phyloP scores from a whole-genome alignment of 805 yeast species.

The Suhomyces kilbournensis region DNA sequence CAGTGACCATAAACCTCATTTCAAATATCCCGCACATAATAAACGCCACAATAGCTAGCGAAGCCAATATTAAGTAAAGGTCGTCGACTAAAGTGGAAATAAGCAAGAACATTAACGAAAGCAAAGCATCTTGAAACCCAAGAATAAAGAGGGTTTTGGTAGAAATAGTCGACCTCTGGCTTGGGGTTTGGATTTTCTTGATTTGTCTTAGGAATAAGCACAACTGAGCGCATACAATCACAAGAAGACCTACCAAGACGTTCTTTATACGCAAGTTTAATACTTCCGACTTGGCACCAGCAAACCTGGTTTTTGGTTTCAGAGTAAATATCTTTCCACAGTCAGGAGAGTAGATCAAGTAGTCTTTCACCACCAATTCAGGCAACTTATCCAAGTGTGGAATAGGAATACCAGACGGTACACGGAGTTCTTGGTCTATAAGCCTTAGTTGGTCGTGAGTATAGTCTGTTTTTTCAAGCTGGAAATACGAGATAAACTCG shows the following conservation, averaged over 20 bases:
- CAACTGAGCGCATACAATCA: constrained; percentile 50
- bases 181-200: constrained; percentile 71
- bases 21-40: constrained; percentile 73
- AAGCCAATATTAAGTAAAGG: constrained; percentile 63
- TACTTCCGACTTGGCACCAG: constrained; percentile 62
- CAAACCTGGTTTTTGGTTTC: constrained; percentile 15
- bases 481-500: constrained; percentile 69
- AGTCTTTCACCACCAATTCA: constrained; percentile 48
- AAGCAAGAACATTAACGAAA: constrained; percentile 60
- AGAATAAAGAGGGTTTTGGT: constrained; percentile 52
- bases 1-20: constrained; percentile 65
- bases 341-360: constrained; percentile 80
- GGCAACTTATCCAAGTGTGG: constrained; percentile 46
- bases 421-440: constrained; percentile 68
- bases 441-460: constrained; percentile 49
- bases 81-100: constrained; percentile 53
- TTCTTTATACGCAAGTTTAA: constrained; percentile 32
- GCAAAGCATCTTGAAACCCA: constrained; percentile 68
- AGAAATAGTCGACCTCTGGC: constrained; percentile 71
- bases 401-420: constrained; percentile 80
- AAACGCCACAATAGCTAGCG: constrained; percentile 67
- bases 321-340: constrained; percentile 60
- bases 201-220: constrained; percentile 64
- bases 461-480: constrained; percentile 59
- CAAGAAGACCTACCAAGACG: constrained; percentile 44